phyloP scores from a whole-genome alignment of 83 land plant genomes.

The Picea abies region DNA sequence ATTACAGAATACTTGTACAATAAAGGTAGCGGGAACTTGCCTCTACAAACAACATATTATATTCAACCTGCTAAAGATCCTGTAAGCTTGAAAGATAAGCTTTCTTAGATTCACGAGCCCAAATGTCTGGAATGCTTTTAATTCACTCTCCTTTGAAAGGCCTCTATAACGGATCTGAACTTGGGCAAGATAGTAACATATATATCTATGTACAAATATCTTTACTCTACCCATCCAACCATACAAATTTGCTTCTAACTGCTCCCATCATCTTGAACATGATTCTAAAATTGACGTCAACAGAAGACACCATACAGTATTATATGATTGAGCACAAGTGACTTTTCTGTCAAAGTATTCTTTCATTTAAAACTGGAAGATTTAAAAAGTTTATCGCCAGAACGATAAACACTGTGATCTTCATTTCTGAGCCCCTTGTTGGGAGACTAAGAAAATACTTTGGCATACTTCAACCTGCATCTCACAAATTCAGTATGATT shows the following conservation, averaged over 20 bases:
- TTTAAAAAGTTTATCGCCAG: neutral
- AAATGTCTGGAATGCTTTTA: neutral
- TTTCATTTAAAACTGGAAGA: neutral
- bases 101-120: conserved; percentile 4
- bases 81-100: neutral
- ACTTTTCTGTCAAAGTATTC: neutral
- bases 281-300: neutral
- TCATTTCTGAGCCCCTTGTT: neutral
- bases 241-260: neutral
- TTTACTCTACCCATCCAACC: neutral
- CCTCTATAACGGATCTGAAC: neutral
- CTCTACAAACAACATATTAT: neutral
- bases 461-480: neutral
- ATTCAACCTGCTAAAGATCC: neutral
- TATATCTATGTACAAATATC: neutral
- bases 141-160: neutral
- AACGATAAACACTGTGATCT: neutral
- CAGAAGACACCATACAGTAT: neutral
- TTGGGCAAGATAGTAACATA: neutral
- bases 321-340: neutral
- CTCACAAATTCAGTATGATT: neutral
- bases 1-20: conserved; percentile 14
- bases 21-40: neutral
- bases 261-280: neutral
- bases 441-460: neutral